A percentile compares a stretch with the other conserved stretches of the same genome.
Conservation (phyloP, 768 basidiomycete genomes). For the Lanmaoa rubissima region DNA sequence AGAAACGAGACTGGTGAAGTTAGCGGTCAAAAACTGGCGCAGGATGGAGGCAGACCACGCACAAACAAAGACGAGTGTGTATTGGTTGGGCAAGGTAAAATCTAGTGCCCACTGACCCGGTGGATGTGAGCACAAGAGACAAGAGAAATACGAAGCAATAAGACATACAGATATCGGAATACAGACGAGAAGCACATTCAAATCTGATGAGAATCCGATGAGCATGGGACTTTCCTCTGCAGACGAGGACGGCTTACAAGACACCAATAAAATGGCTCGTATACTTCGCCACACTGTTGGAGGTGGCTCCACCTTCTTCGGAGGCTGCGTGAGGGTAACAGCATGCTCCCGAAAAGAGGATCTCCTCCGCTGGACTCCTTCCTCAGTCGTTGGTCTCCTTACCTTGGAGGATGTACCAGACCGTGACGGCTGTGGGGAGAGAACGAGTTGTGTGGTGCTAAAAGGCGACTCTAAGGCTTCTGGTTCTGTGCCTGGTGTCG, state of each 20-base stretch:
- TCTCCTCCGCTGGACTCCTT: conserved; percentile 3
- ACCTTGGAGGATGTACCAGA: conserved; percentile 12
- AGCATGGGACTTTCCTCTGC: neutral
- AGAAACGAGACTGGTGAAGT: no score
- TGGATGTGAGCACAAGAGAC: no score
- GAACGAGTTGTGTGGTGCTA: conserved; percentile 1
- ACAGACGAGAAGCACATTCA: conserved; percentile 69
- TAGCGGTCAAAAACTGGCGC: no score
- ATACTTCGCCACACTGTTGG: conserved; percentile 51
- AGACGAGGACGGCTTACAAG: conserved; percentile 43
- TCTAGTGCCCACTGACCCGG: no score
- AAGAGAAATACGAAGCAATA: no score
- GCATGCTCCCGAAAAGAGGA: conserved; percentile 15
- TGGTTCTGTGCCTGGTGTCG: conserved; percentile 11
- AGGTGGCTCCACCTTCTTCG: conserved; percentile 36
- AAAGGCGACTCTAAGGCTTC: neutral
- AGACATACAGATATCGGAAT: conserved; percentile 65
- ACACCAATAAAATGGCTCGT: conserved; percentile 50
- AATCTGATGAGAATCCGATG: conserved; percentile 38
- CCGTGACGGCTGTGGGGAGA: conserved; percentile 2
- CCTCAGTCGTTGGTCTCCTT: conserved; percentile 5
- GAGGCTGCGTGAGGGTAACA: conserved; percentile 37
- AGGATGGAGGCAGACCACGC: no score
- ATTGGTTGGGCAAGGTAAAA: no score
- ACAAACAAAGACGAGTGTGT: no score